A percentile compares a stretch with the other conserved stretches of the same genome.
Conservation (phyloP, 371 early-diverging fungal species). For the Rhizomucor miehei region DNA sequence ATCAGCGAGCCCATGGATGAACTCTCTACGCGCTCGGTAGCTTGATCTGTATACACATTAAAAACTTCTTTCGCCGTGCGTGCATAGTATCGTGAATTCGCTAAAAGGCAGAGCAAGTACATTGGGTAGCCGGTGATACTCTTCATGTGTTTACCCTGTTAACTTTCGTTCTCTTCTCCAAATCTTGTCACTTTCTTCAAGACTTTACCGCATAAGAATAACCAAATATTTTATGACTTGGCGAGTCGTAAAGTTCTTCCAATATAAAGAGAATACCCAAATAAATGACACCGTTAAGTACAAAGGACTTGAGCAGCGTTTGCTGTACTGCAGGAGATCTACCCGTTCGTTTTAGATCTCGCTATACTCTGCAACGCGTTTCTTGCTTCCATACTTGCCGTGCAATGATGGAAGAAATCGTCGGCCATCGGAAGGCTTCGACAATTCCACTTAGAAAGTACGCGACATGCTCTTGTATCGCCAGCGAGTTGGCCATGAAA, state of each 20-base stretch:
- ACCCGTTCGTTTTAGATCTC: not conserved
- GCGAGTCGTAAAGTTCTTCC: conserved; percentile 28
- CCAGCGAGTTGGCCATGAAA: too few relatives aligned
- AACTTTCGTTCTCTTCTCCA: not conserved
- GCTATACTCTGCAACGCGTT: not conserved
- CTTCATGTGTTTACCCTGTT: conserved; percentile 12
- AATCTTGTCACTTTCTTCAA: not conserved
- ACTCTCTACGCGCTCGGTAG: conserved; percentile 6
- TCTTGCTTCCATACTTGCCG: conserved; percentile 19
- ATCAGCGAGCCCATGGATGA: conserved; percentile 23
- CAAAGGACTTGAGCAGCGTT: conserved; percentile 27
- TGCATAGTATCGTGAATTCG: conserved; percentile 37
- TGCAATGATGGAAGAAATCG: conserved; percentile 22
- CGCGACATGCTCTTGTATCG: conserved; percentile 8
- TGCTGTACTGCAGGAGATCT: conserved; percentile 36
- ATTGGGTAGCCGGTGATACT: conserved; percentile 48
- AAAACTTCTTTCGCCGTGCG: conserved; percentile 37
- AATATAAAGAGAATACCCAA: conserved; percentile 31
- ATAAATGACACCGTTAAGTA: conserved; percentile 37
- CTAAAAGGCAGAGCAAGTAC: conserved; percentile 36
- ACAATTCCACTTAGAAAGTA: conserved; percentile 30
- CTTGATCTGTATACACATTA: conserved; percentile 10
- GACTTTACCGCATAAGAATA: conserved; percentile 37
- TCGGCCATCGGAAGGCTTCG: conserved; percentile 36
- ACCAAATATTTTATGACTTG: conserved; percentile 35